A percentile compares a stretch with the other conserved stretches of the same genome.
These are phyloP conservation scores for Basipetospora chlamydospora DNA, from an alignment of 2,329 filamentous ascomycete genomes.

Conservation along the genomic window DNA sequence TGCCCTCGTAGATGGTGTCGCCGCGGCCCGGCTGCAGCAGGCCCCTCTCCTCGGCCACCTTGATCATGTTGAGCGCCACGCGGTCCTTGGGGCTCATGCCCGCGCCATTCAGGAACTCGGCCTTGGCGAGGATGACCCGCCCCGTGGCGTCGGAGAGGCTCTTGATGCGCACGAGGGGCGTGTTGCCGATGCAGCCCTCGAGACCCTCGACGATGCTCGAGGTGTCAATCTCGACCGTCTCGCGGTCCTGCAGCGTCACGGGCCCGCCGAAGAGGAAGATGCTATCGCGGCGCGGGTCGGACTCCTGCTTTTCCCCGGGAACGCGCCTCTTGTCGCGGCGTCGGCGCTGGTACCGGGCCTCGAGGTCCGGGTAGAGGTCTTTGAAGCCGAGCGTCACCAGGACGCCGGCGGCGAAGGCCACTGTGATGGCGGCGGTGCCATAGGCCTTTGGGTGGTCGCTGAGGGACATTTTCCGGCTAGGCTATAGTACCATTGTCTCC, in stretches of 20 bases:
- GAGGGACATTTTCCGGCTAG: slow-evolving; percentile 43
- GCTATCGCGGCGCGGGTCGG: slow-evolving; percentile 22
- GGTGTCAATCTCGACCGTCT: slow-evolving; percentile 19
- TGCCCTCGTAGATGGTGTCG: slow-evolving; percentile 95
- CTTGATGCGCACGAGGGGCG: slow-evolving; percentile 73
- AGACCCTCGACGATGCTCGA: slow-evolving; percentile 54
- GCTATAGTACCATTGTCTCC: not conserved
- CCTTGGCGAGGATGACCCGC: slow-evolving; percentile 82
- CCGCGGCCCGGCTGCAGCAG: slow-evolving; percentile 65
- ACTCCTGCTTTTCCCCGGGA: slow-evolving; percentile 7
- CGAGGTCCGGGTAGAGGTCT: slow-evolving; percentile 63
- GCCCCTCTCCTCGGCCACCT: slow-evolving; percentile 62
- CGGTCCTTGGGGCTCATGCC: slow-evolving; percentile 91
- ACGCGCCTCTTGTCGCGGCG: slow-evolving; percentile 12
- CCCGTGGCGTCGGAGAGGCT: slow-evolving; percentile 78
- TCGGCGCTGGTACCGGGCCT: slow-evolving; percentile 43
- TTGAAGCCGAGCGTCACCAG: slow-evolving; percentile 64
- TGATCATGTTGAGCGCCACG: slow-evolving; percentile 82
- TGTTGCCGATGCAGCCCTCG: slow-evolving; percentile 85
- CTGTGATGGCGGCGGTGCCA: slow-evolving; percentile 48
- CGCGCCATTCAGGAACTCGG: slow-evolving; percentile 90
- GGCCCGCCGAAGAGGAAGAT: slow-evolving; percentile 16
- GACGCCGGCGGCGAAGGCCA: slow-evolving; percentile 66
- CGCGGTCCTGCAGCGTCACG: slow-evolving; percentile 37
- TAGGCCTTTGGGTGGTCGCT: slow-evolving; percentile 48